Evolutionary conservation across 2,329 filamentous ascomycete genomes (phyloP).

Genomic region (Colletotrichum falcatum): DNA sequence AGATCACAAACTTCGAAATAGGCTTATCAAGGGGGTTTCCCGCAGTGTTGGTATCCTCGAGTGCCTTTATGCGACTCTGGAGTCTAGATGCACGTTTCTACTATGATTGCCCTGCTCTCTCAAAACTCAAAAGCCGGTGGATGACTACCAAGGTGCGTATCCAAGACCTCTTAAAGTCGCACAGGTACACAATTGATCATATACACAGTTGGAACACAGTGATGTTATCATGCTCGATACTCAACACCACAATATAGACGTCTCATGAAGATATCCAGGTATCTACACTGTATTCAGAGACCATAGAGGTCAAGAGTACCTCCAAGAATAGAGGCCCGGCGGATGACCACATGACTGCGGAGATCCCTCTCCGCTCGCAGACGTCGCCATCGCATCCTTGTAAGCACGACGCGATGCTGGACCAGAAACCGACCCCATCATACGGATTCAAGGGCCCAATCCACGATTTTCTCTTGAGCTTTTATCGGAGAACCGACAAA

Average conservation of each 20-base stretch:
- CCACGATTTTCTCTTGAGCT: conserved; percentile 17
- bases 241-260: too few relatives aligned
- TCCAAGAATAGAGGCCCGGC: too few relatives aligned
- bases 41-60: not conserved
- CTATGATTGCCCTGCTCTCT: not conserved
- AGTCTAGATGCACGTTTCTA: not conserved
- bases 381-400: conserved; percentile 39
- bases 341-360: conserved; percentile 25
- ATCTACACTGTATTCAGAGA: too few relatives aligned
- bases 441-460: not conserved
- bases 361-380: conserved; percentile 2
- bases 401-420: conserved; percentile 34
- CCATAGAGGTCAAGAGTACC: too few relatives aligned
- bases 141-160: too few relatives aligned
- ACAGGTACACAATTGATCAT: too few relatives aligned
- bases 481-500: not conserved
- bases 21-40: not conserved
- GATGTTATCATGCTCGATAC: too few relatives aligned
- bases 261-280: too few relatives aligned
- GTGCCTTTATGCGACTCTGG: not conserved
- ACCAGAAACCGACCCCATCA: conserved; percentile 15
- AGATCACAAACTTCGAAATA: conserved; percentile 14
- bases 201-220: too few relatives aligned
- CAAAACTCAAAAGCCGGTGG: too few relatives aligned
- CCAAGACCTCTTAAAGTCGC: too few relatives aligned